Conservation (phyloP, 768 basidiomycete species). For the Trametes cubensis region DNA sequence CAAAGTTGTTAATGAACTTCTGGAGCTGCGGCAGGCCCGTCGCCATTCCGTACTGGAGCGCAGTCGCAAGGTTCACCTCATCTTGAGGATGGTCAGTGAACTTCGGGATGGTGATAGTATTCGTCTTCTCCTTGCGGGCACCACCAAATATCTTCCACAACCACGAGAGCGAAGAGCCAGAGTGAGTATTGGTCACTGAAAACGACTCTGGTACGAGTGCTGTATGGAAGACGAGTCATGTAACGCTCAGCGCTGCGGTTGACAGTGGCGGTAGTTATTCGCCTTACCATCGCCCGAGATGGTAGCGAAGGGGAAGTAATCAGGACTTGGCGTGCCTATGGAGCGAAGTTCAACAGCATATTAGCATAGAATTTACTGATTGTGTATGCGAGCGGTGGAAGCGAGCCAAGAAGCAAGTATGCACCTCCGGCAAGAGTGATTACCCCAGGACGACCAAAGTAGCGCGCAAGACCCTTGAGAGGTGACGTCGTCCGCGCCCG, state of each 20-base stretch:
- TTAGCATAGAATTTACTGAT: not conserved
- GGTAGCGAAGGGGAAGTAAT: constrained; percentile 70
- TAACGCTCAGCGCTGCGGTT: not conserved
- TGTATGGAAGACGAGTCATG: not conserved
- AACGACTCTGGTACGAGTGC: constrained; percentile 53
- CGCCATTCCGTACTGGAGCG: constrained; percentile 68
- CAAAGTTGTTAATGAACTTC: constrained; percentile 59
- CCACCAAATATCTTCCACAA: constrained; percentile 56
- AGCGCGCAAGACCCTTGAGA: constrained; percentile 68
- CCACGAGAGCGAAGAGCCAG: constrained; percentile 50
- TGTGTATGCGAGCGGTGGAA: not conserved
- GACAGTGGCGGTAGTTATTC: not conserved
- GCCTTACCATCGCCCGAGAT: constrained; percentile 52
- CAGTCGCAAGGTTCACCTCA: constrained; percentile 60
- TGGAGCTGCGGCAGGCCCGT: constrained; percentile 61
- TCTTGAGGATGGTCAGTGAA: constrained; percentile 46
- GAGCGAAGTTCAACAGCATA: not conserved
- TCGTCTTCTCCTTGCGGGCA: constrained; percentile 45
- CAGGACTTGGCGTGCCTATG: constrained; percentile 64
- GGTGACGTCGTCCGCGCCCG: constrained; percentile 54
- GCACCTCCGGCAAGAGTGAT: constrained; percentile 72
- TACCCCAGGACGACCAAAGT: constrained; percentile 53
- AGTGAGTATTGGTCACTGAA: constrained; percentile 37
- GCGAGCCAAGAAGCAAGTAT: constrained; percentile 21
- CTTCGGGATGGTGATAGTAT: constrained; percentile 61